These are phyloP conservation scores for Cercospora beticola DNA, from an alignment of 2,329 filamentous ascomycete genomes.

Conservation along the genomic window DNA sequence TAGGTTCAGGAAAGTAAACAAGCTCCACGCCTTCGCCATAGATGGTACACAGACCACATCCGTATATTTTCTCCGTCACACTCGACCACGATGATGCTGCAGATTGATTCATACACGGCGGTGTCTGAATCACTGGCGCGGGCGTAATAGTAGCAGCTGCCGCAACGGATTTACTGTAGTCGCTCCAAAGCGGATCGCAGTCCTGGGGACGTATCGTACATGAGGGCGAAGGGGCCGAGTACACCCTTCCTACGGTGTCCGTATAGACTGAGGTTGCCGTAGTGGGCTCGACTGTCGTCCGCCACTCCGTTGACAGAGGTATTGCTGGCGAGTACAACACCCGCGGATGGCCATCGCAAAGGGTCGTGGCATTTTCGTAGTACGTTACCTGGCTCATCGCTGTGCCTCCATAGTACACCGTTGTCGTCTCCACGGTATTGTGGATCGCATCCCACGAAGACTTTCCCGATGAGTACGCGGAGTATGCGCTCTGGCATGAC, in stretches of 20 bases:
- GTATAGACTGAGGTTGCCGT: constrained; percentile 16
- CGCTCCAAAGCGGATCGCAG: constrained; percentile 32
- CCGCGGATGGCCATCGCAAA: constrained; percentile 35
- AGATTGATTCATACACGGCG: constrained; percentile 28
- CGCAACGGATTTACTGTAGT: constrained; percentile 29
- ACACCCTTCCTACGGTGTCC: constrained; percentile 16
- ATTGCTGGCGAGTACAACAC: constrained; percentile 31
- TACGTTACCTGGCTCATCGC: constrained; percentile 27
- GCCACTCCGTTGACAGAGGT: constrained; percentile 21
- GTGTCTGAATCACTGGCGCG: constrained; percentile 28
- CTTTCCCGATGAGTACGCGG: constrained; percentile 7
- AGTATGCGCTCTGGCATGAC: constrained; percentile 8
- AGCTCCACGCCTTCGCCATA: constrained; percentile 34
- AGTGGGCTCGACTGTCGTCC: constrained; percentile 16
- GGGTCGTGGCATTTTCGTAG: constrained; percentile 33
- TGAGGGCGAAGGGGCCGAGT: constrained; percentile 25
- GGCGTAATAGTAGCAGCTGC: constrained; percentile 19
- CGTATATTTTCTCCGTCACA: constrained; percentile 24
- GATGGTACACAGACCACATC: constrained; percentile 36
- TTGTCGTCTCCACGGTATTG: constrained; percentile 11
- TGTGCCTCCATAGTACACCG: constrained; percentile 22
- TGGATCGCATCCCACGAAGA: constrained; percentile 8
- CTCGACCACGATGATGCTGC: constrained; percentile 16
- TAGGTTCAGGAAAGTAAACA: constrained; percentile 32
- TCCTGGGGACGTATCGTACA: constrained; percentile 32